Percentiles rank a stretch among this genome's conserved stretches.
These are phyloP conservation scores for Leccinum proliferum DNA, from an alignment of 1,284 basidiomycete genomes.

Conservation along the genomic window DNA sequence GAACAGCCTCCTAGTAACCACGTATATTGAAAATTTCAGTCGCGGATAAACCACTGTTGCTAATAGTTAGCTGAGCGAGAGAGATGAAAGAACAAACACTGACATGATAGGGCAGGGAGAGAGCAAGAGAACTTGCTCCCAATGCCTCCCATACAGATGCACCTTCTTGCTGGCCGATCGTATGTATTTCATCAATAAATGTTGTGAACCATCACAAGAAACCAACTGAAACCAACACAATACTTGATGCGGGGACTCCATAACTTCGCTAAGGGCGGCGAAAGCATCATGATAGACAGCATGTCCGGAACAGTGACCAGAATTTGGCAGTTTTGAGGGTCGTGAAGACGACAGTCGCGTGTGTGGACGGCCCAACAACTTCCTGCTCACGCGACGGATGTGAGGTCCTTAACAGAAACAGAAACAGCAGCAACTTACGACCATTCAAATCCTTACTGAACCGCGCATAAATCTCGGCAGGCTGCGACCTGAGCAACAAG, in stretches of 20 bases:
- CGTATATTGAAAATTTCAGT: constrained; percentile 27
- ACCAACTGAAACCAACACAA: constrained; percentile 26
- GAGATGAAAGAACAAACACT: constrained; percentile 23
- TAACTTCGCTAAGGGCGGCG: constrained; percentile 50
- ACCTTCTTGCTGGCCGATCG: constrained; percentile 63
- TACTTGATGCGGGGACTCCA: constrained; percentile 63
- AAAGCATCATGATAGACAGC: constrained; percentile 61
- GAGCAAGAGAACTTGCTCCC: constrained; percentile 57
- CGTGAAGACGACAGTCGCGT: constrained; percentile 57
- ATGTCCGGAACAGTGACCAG: constrained; percentile 69
- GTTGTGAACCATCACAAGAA: background rate
- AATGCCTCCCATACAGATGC: constrained; percentile 50
- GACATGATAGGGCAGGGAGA: constrained; percentile 67
- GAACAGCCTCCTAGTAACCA: constrained; percentile 37
- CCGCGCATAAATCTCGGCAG: constrained; percentile 61
- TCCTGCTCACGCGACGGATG: constrained; percentile 28
- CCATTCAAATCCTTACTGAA: constrained; percentile 55
- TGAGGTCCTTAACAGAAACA: background rate
- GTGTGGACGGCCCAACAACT: constrained; percentile 67
- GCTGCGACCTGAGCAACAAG: constrained; percentile 58
- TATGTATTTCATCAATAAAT: constrained; percentile 61
- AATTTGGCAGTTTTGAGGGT: constrained; percentile 64
- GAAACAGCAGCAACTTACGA: constrained; percentile 30
- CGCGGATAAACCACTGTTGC: constrained; percentile 57
- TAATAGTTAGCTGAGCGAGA: background rate